These are phyloP conservation scores for Pholiota adiposa DNA, from an alignment of 1,284 basidiomycete genomes.

Conservation along the genomic window DNA sequence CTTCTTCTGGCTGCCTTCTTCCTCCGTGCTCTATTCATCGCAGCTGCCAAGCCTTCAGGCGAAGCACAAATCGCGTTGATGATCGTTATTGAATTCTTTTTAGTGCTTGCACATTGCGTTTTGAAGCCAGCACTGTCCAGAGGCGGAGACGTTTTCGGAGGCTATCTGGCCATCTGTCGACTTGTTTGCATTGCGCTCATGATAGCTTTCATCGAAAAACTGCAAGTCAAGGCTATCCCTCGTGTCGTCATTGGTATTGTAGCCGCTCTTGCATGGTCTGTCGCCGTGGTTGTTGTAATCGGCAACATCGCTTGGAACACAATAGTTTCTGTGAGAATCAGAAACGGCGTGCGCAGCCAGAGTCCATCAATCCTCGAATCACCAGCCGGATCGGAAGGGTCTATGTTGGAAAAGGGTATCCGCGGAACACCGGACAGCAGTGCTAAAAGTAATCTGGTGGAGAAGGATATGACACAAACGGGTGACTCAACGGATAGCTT, in stretches of 20 bases:
- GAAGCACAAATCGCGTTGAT: conserved; percentile 75
- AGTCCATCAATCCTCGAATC: conserved; percentile 20
- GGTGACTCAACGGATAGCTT: conserved; percentile 13
- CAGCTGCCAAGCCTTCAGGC: conserved; percentile 68
- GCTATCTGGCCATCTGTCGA: conserved; percentile 65
- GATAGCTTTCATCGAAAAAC: conserved; percentile 67
- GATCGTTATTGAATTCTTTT: conserved; percentile 67
- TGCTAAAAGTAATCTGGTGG: conserved; percentile 14
- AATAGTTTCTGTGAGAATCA: conserved; percentile 3
- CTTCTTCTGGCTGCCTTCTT: conserved; percentile 59
- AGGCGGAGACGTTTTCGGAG: conserved; percentile 64
- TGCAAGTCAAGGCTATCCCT: conserved; percentile 68
- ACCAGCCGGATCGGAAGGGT: conserved; percentile 25
- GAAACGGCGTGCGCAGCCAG: not conserved
- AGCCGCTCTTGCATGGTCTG: conserved; percentile 61
- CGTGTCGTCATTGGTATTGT: conserved; percentile 78
- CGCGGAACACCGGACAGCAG: conserved; percentile 12
- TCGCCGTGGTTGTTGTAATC: conserved; percentile 62
- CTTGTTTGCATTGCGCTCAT: conserved; percentile 65
- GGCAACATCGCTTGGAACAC: conserved; percentile 54
- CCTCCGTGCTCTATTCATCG: conserved; percentile 73
- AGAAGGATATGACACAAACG: not conserved
- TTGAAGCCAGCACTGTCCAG: conserved; percentile 61
- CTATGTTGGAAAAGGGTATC: conserved; percentile 36
- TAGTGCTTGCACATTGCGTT: conserved; percentile 58